Evolutionary conservation across 768 basidiomycete species (phyloP).

Genomic region (Kondoa malvinella): DNA sequence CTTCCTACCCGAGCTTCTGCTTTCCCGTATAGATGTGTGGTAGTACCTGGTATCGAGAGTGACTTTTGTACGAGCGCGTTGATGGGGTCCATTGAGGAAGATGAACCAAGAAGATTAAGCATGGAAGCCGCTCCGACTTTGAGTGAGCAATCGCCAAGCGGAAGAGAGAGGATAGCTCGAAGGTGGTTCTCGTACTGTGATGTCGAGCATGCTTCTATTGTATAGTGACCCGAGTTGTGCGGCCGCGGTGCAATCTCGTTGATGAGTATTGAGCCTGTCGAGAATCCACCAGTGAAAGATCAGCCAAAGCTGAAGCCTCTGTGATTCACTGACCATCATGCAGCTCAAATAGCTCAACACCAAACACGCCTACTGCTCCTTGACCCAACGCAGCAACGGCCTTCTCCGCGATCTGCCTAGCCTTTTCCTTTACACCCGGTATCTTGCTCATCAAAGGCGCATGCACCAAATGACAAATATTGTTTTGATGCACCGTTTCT

Average conservation of each 20-base stretch:
- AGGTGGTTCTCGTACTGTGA: constrained; percentile 97
- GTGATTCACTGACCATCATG: constrained; percentile 46
- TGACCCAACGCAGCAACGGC: constrained; percentile 52
- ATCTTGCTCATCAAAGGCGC: constrained; percentile 53
- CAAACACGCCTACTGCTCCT: constrained; percentile 80
- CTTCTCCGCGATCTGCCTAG: constrained; percentile 56
- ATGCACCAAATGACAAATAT: constrained; percentile 80
- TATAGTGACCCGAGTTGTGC: constrained; percentile 97
- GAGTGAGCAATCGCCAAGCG: constrained; percentile 70
- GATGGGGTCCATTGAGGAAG: constrained; percentile 38
- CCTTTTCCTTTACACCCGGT: constrained; percentile 39
- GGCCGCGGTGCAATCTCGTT: constrained; percentile 98
- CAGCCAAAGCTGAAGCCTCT: background rate
- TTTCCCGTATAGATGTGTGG: constrained; percentile 89
- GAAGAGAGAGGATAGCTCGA: constrained; percentile 74
- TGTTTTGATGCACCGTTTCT: constrained; percentile 86
- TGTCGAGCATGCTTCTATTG: constrained; percentile 89
- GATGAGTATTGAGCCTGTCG: constrained; percentile 53
- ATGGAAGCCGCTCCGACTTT: constrained; percentile 75
- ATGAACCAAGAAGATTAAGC: constrained; percentile 86
- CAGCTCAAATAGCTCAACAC: constrained; percentile 95
- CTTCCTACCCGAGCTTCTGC: constrained; percentile 67
- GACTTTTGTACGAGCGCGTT: constrained; percentile 44
- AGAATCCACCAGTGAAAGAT: background rate
- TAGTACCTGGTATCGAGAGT: constrained; percentile 53